A percentile compares a stretch with the other conserved stretches of the same genome.
These are phyloP conservation scores for Solanum sitiens DNA, from an alignment of 257 asterid genomes.

Conservation along the genomic window DNA sequence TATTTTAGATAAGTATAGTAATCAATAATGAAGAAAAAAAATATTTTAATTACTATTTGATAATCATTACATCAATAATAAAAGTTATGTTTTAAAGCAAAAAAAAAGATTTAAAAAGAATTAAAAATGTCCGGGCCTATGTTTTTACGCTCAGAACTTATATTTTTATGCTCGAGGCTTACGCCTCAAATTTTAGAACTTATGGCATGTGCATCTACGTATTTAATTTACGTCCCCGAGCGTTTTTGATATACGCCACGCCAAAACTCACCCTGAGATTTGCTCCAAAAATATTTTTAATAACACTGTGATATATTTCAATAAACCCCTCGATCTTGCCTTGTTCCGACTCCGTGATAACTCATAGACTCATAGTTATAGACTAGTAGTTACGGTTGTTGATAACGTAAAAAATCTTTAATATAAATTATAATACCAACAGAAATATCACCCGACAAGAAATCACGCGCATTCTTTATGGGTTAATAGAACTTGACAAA, in stretches of 20 bases:
- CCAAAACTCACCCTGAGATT: rapidly evolving
- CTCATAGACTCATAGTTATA: not conserved
- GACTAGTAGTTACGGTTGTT: not conserved
- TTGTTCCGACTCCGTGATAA: not conserved
- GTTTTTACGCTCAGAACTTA: rapidly evolving
- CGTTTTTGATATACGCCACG: rapidly evolving
- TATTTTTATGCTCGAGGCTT: too few relatives aligned
- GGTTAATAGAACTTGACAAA: not conserved
- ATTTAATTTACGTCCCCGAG: too few relatives aligned
- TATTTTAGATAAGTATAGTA: too few relatives aligned
- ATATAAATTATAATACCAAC: not conserved
- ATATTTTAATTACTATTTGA: too few relatives aligned
- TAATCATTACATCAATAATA: too few relatives aligned
- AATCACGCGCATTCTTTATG: not conserved
- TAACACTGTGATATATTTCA: rapidly evolving
- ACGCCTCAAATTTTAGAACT: too few relatives aligned
- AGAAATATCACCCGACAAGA: not conserved
- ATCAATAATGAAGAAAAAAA: too few relatives aligned
- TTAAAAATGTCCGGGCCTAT: too few relatives aligned
- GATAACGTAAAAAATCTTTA: not conserved
- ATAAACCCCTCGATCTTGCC: not conserved
- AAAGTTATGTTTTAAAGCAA: too few relatives aligned
- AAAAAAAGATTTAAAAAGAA: too few relatives aligned
- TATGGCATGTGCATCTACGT: too few relatives aligned
- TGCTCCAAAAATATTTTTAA: rapidly evolving